Evolutionary conservation across 176 grass and related monocot species (phyloP).

Genomic region (Eragrostis nindensis): DNA sequence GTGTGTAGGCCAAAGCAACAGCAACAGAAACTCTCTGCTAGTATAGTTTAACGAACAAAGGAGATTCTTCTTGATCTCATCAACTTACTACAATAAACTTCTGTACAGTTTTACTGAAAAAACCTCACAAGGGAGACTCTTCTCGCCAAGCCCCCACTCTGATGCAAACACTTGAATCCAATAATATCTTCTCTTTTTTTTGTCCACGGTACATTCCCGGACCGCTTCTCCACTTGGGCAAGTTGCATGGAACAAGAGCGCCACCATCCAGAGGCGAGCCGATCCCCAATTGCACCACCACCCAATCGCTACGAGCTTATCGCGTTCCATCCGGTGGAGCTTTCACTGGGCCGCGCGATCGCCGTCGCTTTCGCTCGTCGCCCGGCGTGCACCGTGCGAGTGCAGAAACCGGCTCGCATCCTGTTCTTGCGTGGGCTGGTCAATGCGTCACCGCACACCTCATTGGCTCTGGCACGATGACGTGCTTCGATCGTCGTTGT

Average conservation of each 20-base stretch:
- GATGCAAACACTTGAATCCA: slow-evolving; percentile 3
- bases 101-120: slow-evolving; percentile 41
- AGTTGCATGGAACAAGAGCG: slow-evolving; percentile 36
- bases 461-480: not conserved
- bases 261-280: not conserved
- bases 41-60: slow-evolving; percentile 38
- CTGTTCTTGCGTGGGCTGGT: not conserved
- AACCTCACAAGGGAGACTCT: not conserved
- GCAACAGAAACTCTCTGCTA: not conserved
- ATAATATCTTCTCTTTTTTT: not conserved
- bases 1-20: not conserved
- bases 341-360: slow-evolving; percentile 12
- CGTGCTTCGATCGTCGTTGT: not conserved
- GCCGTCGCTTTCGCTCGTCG: slow-evolving; percentile 6
- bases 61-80: slow-evolving; percentile 10
- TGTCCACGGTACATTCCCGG: not conserved
- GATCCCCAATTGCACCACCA: slow-evolving; percentile 1
- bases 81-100: too few relatives aligned
- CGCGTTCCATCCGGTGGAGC: slow-evolving; percentile 32
- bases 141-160: not conserved
- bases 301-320: slow-evolving; percentile 47
- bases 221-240: slow-evolving; percentile 38
- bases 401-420: not conserved
- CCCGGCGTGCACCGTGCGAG: slow-evolving; percentile 26
- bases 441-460: not conserved